These are phyloP conservation scores for Stagonosporopsis vannaccii DNA, from an alignment of 2,329 filamentous ascomycete species.

Conservation along the genomic window DNA sequence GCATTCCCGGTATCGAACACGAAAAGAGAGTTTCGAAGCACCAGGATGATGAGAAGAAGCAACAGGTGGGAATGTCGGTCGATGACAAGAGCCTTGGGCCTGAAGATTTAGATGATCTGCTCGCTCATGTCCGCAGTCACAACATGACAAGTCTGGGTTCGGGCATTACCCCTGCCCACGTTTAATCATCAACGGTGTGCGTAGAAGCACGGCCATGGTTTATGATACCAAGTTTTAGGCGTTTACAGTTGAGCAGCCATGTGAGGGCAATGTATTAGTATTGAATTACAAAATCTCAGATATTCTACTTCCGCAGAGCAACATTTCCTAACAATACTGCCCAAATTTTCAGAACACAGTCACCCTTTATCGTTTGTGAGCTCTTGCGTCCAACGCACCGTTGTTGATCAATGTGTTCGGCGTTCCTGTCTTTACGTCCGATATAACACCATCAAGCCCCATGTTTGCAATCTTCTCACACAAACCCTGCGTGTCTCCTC, in stretches of 20 bases:
- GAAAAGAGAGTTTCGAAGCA: slow-evolving; percentile 1
- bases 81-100: slow-evolving; percentile 24
- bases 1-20: slow-evolving; percentile 3
- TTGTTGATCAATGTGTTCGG: slow-evolving; percentile 62
- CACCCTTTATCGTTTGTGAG: not conserved
- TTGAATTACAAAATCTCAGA: not conserved
- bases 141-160: slow-evolving; percentile 1
- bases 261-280: not conserved
- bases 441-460: slow-evolving; percentile 47
- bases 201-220: not conserved
- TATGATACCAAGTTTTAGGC: not conserved
- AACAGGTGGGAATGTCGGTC: slow-evolving; percentile 28
- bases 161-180: slow-evolving; percentile 10
- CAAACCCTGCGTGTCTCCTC: slow-evolving; percentile 49
- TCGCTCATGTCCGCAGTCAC: slow-evolving; percentile 10
- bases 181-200: not conserved
- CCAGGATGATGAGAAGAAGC: slow-evolving; percentile 24
- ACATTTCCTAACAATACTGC: not conserved
- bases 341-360: not conserved
- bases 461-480: slow-evolving; percentile 56
- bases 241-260: too few relatives aligned
- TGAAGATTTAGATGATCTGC: slow-evolving; percentile 19
- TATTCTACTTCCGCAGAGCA: not conserved
- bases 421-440: slow-evolving; percentile 52
- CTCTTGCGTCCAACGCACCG: slow-evolving; percentile 34